phyloP scores from a whole-genome alignment of 345 rosid genomes.

The Aegle marmelos region DNA sequence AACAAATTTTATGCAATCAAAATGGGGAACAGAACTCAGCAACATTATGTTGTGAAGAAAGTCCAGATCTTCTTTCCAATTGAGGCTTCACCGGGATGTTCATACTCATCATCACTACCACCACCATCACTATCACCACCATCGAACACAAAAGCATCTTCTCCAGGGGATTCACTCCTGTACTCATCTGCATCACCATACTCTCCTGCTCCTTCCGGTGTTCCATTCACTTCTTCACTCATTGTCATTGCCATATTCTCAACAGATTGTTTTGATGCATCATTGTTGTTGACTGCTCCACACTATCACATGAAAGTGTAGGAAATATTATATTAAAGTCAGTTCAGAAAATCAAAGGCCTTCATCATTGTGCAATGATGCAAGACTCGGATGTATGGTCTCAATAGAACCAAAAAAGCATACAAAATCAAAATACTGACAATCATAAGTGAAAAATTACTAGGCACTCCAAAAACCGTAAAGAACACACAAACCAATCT shows the following conservation, averaged over 20 bases:
- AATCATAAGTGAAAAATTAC: not conserved
- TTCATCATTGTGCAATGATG: not conserved
- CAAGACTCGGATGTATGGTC: not conserved
- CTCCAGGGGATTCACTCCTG: slow-evolving; percentile 29
- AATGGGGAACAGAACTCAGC: slow-evolving; percentile 1
- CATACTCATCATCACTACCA: slow-evolving; percentile 48
- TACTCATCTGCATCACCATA: slow-evolving; percentile 27
- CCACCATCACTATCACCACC: slow-evolving; percentile 48
- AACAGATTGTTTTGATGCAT: slow-evolving; percentile 31
- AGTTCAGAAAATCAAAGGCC: not conserved
- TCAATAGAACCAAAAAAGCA: not conserved
- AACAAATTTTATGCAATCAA: slow-evolving; percentile 22
- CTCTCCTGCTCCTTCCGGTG: slow-evolving; percentile 41
- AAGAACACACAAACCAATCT: not conserved
- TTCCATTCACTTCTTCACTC: slow-evolving; percentile 77
- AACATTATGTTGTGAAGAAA: slow-evolving; percentile 66
- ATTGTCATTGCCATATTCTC: slow-evolving; percentile 38
- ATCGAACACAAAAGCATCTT: slow-evolving; percentile 22
- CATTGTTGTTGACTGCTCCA: slow-evolving; percentile 38
- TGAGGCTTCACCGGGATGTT: slow-evolving; percentile 78
- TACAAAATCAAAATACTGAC: not conserved
- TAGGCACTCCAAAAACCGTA: not conserved
- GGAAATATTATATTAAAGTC: not conserved
- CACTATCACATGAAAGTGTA: slow-evolving; percentile 34
- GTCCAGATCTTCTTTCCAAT: slow-evolving; percentile 93